A percentile compares a stretch with the other conserved stretches of the same genome.
These are phyloP conservation scores for Pythium dissotocum DNA, from an alignment of 352 stramenopile genomes.

Conservation along the genomic window DNA sequence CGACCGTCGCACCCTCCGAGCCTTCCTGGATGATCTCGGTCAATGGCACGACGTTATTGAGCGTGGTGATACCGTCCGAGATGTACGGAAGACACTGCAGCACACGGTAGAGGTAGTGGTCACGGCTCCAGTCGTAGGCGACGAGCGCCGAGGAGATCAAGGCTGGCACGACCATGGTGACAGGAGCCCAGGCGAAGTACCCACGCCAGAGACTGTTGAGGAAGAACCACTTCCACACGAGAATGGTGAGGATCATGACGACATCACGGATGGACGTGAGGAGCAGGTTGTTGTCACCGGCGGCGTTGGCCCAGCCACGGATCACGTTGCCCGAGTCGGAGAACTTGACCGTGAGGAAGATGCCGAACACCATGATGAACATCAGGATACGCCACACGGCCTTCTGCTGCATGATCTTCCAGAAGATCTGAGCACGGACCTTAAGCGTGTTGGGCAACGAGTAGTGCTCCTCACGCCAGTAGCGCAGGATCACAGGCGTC, in stretches of 20 bases:
- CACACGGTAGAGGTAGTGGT: conserved; percentile 61
- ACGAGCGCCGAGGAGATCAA: conserved; percentile 48
- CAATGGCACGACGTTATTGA: conserved; percentile 59
- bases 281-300: conserved; percentile 47
- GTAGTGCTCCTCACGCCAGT: conserved; percentile 70
- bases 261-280: conserved; percentile 47
- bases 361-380: conserved; percentile 62
- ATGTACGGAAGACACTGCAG: conserved; percentile 53
- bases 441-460: conserved; percentile 61
- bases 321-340: conserved; percentile 44
- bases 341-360: conserved; percentile 65
- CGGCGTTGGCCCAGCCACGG: conserved; percentile 39
- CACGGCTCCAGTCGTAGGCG: conserved; percentile 41
- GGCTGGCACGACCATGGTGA: conserved; percentile 51
- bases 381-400: conserved; percentile 67
- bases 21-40: conserved; percentile 72
- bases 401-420: conserved; percentile 81
- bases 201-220: conserved; percentile 56
- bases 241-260: conserved; percentile 56
- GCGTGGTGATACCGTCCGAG: conserved; percentile 48
- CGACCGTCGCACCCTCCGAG: conserved; percentile 58
- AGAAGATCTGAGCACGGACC: conserved; percentile 61
- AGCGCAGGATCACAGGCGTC: conserved; percentile 47
- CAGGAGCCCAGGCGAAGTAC: conserved; percentile 55
- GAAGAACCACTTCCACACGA: conserved; percentile 57